Base-by-base conservation (phyloP, 805 yeast species). In the Monosporozyma aquatica region DNA sequence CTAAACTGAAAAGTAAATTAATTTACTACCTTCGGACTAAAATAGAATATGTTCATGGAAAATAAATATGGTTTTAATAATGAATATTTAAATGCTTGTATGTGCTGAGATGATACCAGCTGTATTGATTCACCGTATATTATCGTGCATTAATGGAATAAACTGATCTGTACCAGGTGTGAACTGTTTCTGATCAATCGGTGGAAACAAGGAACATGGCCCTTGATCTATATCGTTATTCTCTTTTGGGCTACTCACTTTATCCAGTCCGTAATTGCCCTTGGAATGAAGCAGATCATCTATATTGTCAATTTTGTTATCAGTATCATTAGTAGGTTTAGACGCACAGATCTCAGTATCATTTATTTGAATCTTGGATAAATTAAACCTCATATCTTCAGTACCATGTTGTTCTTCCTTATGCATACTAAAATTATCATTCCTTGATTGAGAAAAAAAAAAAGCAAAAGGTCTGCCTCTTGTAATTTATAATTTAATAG, bases 101-200 rank as follows among this genome's bases (percentile, higher is more conserved):
- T n/a, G n/a, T n/a, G n/a, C n/a, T n/a, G n/a, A n/a, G n/a, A n/a
- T n/a, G n/a, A n/a, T n/a, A n/a, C n/a, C n/a, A n/a, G n/a, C n/a
- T n/a, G n/a, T n/a, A n/a, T n/a, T n/a, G n/a, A n/a, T n/a, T 15
- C 34, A 27, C 23, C 43, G 43, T 11, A 58, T 50, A 5, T 47
- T 50, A 38, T 58, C 62, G 39, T 55, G 64, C 11, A 49, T 45
- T 20, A 51, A 27, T 6, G 64, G 64, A 23, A 59, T 58, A 37
- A 48, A 59, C 20, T 54, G 51, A 18, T 38, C 44, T 8, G 53
- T 51, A 9, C 53, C 53, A 10, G 51, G 45, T n/a, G 47, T 47
- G 40, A 55, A 59, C 37, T 59, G 60, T 2, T 40, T 43, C 21
- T 44, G 47, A n/a, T 41, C 33, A 8, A 57, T 58, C 1, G 54